These are phyloP conservation scores for Gonapodya prolifera DNA, from an alignment of 192 early-diverging fungal genomes.

Conservation along the genomic window DNA sequence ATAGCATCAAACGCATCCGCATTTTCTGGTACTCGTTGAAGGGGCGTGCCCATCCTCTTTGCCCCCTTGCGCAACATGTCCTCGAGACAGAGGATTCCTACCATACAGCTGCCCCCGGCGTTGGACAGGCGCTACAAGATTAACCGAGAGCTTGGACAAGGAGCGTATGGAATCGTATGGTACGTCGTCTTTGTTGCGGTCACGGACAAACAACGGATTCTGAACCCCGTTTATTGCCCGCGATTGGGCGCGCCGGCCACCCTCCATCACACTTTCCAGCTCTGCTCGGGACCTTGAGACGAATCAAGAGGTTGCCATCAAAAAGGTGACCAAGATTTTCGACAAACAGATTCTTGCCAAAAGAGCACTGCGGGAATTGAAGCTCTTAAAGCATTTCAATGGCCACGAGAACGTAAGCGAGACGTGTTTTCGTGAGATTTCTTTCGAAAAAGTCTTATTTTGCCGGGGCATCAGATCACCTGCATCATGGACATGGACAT, in stretches of 20 bases:
- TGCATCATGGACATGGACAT: constrained; percentile 56
- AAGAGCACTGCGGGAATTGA: constrained; percentile 81
- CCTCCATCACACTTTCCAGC: constrained; percentile 24
- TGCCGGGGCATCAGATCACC: constrained; percentile 32
- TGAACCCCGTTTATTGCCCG: background rate
- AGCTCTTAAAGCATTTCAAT: constrained; percentile 81
- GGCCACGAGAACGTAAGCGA: constrained; percentile 78
- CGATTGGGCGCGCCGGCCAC: background rate
- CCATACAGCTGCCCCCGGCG: constrained; percentile 25
- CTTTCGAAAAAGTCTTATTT: constrained; percentile 10
- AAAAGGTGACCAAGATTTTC: constrained; percentile 13
- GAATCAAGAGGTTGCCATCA: constrained; percentile 42
- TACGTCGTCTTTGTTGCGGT: constrained; percentile 16
- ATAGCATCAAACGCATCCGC: no score
- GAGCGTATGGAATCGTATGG: constrained; percentile 82
- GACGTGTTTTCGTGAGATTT: background rate
- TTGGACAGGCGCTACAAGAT: constrained; percentile 52
- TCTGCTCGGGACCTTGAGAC: constrained; percentile 73
- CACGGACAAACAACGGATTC: background rate
- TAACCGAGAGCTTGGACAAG: constrained; percentile 72
- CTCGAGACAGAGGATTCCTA: background rate
- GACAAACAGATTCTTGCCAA: constrained; percentile 41
- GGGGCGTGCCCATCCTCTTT: no score
- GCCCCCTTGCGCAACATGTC: no score
- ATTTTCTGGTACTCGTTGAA: no score